Evolutionary conservation across 2,329 filamentous ascomycete species (phyloP).

Genomic region (Aphanocladium album): DNA sequence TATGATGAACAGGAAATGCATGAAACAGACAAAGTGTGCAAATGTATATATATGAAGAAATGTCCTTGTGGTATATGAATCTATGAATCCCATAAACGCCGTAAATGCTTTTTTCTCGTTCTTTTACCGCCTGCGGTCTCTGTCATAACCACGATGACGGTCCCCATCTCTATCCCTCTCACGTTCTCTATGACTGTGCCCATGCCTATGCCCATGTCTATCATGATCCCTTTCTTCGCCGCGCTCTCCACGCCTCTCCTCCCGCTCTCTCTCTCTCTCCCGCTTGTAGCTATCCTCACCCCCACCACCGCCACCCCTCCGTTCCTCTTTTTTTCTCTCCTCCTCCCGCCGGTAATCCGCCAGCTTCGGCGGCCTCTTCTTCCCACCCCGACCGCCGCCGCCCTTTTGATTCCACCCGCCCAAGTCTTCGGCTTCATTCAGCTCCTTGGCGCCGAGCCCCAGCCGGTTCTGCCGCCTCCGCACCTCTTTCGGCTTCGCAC

Average conservation of each 20-base stretch:
- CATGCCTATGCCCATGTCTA: slow-evolving; percentile 24
- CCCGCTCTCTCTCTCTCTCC: slow-evolving; percentile 40
- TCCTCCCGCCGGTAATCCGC: slow-evolving; percentile 45
- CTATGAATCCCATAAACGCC: slow-evolving; percentile 14
- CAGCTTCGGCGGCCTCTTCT: slow-evolving; percentile 38
- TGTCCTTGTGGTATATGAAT: not conserved
- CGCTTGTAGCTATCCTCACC: slow-evolving; percentile 43
- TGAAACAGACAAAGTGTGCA: slow-evolving; percentile 11
- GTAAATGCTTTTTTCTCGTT: slow-evolving; percentile 15
- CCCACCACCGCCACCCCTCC: slow-evolving; percentile 34
- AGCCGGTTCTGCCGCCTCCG: slow-evolving; percentile 74
- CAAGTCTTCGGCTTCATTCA: slow-evolving; percentile 66
- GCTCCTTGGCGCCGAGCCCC: slow-evolving; percentile 82
- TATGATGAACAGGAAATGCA: slow-evolving; percentile 7
- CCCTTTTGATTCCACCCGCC: slow-evolving; percentile 74
- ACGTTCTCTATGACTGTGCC: slow-evolving; percentile 18
- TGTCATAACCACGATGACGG: slow-evolving; percentile 20
- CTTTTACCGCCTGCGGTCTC: slow-evolving; percentile 20
- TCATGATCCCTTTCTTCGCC: slow-evolving; percentile 27
- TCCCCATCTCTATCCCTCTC: slow-evolving; percentile 20
- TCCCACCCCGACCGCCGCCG: slow-evolving; percentile 32
- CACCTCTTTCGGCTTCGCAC: slow-evolving; percentile 53
- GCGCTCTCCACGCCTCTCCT: slow-evolving; percentile 27
- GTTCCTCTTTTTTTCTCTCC: slow-evolving; percentile 40
- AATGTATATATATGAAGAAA: not conserved